Base-by-base conservation (phyloP, 768 basidiomycete genomes). In the Galerina sulciceps region DNA sequence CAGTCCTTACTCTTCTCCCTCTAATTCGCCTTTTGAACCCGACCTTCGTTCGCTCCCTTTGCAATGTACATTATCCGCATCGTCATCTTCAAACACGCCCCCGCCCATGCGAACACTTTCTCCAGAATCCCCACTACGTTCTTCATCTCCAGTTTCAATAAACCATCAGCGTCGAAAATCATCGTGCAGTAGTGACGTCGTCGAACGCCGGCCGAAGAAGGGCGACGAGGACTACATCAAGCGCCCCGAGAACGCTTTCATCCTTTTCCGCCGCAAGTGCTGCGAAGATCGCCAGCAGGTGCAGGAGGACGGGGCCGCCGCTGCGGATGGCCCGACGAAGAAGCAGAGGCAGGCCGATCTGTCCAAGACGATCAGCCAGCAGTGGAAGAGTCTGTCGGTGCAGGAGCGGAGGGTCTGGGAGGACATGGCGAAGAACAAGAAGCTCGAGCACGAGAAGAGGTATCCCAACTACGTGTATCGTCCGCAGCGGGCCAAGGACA, bases 191-290 rank as follows among this genome's bases (percentile, higher is more conserved):
- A 79, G 71, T 67, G 78, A 79, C 71, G 75, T 71, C 53, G 66
- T 75, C 67, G 85, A 87, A 59, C 84, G 84, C 63, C 73, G 82
- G 58, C 82, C 87, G 60, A 85, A 78, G 74, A 86, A 87, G 77
- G 90, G 90, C 65, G 90, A 91, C 73, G 88, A 89, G 48, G 89
- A 90, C 72, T 92, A 92, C 68, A 85, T 92, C 77, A 91, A 91
- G 73, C 85, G 90, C 42, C 90, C 90, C 1, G 88, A 90, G 75
- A 91, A 92, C 67, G 90, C 90, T 8, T 92, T 92, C 79, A 92
- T 92, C 70, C 81, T 92, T 55, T 92, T 92, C 82, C 85, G 90
- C 54, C 83, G 89, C 65, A 85, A 88, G 67, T 90, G 87, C 74
- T 90, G 87, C 73, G 86, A 89, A 73, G 87, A 89, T 50, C 84